Percentiles rank a stretch among this genome's conserved stretches.
phyloP scores from a whole-genome alignment of 2,329 filamentous ascomycete genomes.

The Hypoxylon sp. region DNA sequence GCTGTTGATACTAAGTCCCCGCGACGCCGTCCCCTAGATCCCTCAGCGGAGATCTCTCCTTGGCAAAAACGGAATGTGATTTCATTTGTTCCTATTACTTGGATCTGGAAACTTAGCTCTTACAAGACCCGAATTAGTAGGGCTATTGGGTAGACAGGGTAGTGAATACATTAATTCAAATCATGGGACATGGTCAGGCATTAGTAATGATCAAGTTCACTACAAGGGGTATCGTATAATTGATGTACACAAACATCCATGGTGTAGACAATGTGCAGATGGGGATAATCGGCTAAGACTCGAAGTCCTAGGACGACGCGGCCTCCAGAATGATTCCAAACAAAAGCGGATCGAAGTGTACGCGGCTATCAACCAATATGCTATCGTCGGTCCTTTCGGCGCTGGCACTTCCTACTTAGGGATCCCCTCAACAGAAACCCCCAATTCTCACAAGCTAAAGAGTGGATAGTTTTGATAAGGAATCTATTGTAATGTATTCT shows the following conservation, averaged over 20 bases:
- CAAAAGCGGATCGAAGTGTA: constrained; percentile 11
- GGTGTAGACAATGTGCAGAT: constrained; percentile 32
- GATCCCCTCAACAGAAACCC: constrained; percentile 11
- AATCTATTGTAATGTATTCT: constrained; percentile 6
- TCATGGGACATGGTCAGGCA: constrained; percentile 12
- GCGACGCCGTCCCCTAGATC: constrained; percentile 39
- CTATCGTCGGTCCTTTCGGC: constrained; percentile 21
- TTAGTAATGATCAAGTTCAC: constrained; percentile 13
- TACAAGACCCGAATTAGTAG: constrained; percentile 15
- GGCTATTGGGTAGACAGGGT: constrained; percentile 5
- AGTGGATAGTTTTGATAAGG: constrained; percentile 25
- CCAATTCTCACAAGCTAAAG: constrained; percentile 16
- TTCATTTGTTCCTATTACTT: constrained; percentile 32
- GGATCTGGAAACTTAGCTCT: constrained; percentile 9
- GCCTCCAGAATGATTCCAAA: constrained; percentile 18
- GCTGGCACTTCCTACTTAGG: constrained; percentile 21
- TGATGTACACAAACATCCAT: constrained; percentile 13
- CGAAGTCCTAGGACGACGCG: constrained; percentile 16
- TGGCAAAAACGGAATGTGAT: constrained; percentile 40
- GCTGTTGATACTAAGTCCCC: constrained; percentile 31
- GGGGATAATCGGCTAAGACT: constrained; percentile 29
- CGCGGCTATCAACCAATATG: constrained; percentile 27
- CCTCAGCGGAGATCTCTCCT: constrained; percentile 42
- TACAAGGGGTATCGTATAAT: constrained; percentile 9
- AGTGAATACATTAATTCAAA: constrained; percentile 9